Conservation (phyloP, 2,329 filamentous ascomycete species). For the Amauroascus verrucosus region DNA sequence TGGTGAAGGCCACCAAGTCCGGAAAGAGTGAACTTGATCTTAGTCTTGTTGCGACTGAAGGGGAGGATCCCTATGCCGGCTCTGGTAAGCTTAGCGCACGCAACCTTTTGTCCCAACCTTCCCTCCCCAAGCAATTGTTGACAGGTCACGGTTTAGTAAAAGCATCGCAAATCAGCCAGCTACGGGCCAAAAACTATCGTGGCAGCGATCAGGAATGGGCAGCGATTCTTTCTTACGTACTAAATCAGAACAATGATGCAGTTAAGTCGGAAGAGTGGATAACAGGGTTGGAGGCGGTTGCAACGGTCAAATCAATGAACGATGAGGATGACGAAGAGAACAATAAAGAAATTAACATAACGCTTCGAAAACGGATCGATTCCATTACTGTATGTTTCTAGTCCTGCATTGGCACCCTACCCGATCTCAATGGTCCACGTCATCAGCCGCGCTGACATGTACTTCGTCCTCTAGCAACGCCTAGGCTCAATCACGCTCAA, state of each 20-base stretch:
- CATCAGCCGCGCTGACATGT: slow-evolving; percentile 2
- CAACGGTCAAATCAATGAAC: slow-evolving; percentile 17
- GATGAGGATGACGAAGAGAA: slow-evolving; percentile 19
- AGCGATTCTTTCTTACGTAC: slow-evolving; percentile 27
- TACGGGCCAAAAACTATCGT: slow-evolving; percentile 36
- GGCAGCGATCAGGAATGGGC: slow-evolving; percentile 36
- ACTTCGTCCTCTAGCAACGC: slow-evolving; percentile 34
- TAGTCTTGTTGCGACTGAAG: slow-evolving; percentile 49
- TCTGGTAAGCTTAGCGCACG: slow-evolving; percentile 29
- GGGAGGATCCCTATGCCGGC: slow-evolving; percentile 44
- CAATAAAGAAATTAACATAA: slow-evolving; percentile 30
- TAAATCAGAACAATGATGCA: slow-evolving; percentile 24
- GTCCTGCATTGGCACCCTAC: slow-evolving; percentile 7
- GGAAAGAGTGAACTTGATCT: slow-evolving; percentile 41
- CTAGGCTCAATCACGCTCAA: slow-evolving; percentile 45
- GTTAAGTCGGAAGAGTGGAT: slow-evolving; percentile 17
- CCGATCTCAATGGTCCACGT: slow-evolving; percentile 10
- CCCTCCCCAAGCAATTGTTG: slow-evolving; percentile 17
- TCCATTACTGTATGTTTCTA: slow-evolving; percentile 38
- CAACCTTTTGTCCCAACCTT: background rate
- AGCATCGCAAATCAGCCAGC: slow-evolving; percentile 27
- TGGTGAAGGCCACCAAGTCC: slow-evolving; percentile 40
- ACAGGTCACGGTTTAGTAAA: slow-evolving; percentile 26
- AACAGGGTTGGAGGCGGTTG: slow-evolving; percentile 26
- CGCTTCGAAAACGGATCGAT: slow-evolving; percentile 35